Percentiles rank a stretch among this genome's conserved stretches.
phyloP scores from a whole-genome alignment of 75 land plant genomes.

The Cryptomeria japonica region DNA sequence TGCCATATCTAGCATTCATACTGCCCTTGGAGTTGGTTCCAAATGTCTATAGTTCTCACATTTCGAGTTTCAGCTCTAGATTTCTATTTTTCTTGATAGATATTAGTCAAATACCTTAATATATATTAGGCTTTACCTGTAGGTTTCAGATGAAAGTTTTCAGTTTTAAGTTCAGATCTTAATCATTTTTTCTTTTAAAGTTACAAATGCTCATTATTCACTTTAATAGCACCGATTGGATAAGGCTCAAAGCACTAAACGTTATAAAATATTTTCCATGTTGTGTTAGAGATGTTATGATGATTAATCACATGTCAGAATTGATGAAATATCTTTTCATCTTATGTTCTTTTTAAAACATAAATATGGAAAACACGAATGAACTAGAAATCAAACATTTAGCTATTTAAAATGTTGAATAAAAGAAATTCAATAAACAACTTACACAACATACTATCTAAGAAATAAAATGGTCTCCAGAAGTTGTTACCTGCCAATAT shows the following conservation, averaged over 20 bases:
- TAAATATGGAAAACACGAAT: neutral
- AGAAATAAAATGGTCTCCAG: neutral
- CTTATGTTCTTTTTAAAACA: neutral
- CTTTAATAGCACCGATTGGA: neutral
- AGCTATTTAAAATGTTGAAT: neutral
- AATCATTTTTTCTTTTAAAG: neutral
- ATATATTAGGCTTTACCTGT: neutral
- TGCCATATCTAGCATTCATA: neutral
- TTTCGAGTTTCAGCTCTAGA: neutral
- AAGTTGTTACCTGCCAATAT: constrained; percentile 50
- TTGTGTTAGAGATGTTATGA: neutral
- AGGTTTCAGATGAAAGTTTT: neutral
- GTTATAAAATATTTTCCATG: neutral
- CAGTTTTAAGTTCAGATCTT: neutral
- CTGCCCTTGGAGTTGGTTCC: neutral
- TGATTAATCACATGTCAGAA: neutral
- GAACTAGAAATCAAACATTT: neutral
- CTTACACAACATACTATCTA: neutral
- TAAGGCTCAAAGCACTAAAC: neutral
- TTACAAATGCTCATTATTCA: neutral
- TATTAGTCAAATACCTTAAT: neutral
- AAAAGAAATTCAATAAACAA: neutral
- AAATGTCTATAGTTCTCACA: neutral
- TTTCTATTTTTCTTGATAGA: neutral
- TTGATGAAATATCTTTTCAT: neutral